A percentile compares a stretch with the other conserved stretches of the same genome.
These are phyloP conservation scores for Phytophthora citricola DNA, from an alignment of 352 stramenopile genomes.

Conservation along the genomic window DNA sequence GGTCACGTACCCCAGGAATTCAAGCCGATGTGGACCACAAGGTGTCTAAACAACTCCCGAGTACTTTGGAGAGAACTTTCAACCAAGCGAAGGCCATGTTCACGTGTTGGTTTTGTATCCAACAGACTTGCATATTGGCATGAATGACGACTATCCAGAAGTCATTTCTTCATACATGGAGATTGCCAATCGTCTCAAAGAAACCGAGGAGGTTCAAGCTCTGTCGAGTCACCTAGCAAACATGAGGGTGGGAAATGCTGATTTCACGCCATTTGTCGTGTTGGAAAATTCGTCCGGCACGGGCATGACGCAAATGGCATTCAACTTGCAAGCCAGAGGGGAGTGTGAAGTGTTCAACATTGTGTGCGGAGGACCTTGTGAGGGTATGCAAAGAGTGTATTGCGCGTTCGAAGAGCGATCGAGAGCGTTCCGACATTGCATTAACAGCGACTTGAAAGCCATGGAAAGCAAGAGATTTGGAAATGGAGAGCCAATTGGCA, in stretches of 20 bases:
- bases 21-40: too few species aligned
- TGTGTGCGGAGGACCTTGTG: slow-evolving; percentile 2
- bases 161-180: background rate
- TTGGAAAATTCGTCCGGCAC: slow-evolving; percentile 21
- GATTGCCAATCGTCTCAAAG: background rate
- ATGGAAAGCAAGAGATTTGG: too few species aligned
- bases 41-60: too few species aligned
- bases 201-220: background rate
- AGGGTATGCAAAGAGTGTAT: slow-evolving; percentile 8
- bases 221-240: background rate
- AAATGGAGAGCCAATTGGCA: too few species aligned
- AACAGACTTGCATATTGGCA: background rate
- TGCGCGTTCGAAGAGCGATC: background rate
- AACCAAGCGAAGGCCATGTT: too few species aligned
- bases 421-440: too few species aligned
- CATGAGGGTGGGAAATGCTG: background rate
- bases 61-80: too few species aligned
- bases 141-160: background rate
- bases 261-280: slow-evolving; percentile 12
- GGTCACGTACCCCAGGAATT: too few species aligned
- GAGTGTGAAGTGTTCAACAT: slow-evolving; percentile 16
- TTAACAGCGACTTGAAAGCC: too few species aligned
- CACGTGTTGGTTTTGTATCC: too few species aligned
- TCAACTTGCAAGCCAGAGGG: slow-evolving; percentile 18
- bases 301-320: slow-evolving; percentile 22